Conservation (phyloP, 2,329 filamentous ascomycete genomes). For the Chaetomiaceae sp. region DNA sequence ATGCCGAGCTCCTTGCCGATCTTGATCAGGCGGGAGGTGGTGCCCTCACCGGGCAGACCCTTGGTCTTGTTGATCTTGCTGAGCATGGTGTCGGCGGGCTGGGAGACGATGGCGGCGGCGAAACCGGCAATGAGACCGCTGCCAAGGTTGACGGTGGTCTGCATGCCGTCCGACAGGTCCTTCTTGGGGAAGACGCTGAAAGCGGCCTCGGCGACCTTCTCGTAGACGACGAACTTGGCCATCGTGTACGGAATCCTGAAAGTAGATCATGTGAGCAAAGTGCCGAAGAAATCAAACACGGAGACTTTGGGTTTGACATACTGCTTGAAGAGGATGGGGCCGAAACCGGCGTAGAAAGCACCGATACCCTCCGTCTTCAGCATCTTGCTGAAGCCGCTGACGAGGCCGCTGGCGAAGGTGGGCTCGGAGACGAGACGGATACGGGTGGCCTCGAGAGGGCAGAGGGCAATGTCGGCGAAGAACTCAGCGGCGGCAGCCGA, state of each 20-base stretch:
- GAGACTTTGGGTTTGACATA: conserved; percentile 33
- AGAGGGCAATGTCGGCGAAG: conserved; percentile 67
- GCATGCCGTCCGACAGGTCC: conserved; percentile 53
- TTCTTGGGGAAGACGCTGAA: conserved; percentile 62
- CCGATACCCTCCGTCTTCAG: conserved; percentile 65
- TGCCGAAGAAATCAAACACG: no score
- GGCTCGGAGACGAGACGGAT: conserved; percentile 78
- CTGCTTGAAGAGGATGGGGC: conserved; percentile 73
- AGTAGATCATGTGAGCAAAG: conserved; percentile 13
- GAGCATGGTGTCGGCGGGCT: conserved; percentile 82
- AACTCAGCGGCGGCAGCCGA: conserved; percentile 53
- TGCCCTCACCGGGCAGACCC: conserved; percentile 72
- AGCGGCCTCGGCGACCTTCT: conserved; percentile 68
- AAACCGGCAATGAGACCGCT: conserved; percentile 54
- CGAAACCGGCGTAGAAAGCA: conserved; percentile 79
- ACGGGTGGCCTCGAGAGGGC: conserved; percentile 78
- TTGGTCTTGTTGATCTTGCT: conserved; percentile 87
- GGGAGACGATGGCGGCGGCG: conserved; percentile 72
- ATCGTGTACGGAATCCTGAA: conserved; percentile 77
- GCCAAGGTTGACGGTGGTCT: conserved; percentile 62
- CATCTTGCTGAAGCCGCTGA: conserved; percentile 70
- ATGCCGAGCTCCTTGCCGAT: conserved; percentile 73
- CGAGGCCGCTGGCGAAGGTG: conserved; percentile 65
- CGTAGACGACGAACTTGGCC: conserved; percentile 83
- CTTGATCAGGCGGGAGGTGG: conserved; percentile 68